Evolutionary conservation across 225 moss, liverwort and hornwort genomes (phyloP).

Genomic region (Sphagnum contortum): DNA sequence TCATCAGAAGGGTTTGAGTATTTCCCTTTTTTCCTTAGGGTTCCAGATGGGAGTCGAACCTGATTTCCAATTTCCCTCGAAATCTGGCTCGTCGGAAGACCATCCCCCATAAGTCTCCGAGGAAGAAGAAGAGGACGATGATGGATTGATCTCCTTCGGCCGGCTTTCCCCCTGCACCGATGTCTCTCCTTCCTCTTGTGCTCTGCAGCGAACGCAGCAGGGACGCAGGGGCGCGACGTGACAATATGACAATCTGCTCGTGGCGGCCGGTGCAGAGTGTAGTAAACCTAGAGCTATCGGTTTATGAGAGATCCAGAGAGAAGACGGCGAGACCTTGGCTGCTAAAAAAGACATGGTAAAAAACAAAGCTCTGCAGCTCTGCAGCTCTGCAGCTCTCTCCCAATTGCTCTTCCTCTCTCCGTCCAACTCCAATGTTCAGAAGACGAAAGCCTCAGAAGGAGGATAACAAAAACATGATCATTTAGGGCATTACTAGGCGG

Average conservation of each 20-base stretch:
- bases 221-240: not conserved
- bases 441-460: too few species aligned
- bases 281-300: constrained; percentile 2
- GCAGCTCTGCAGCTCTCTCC: too few species aligned
- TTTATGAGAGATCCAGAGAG: constrained; percentile 5
- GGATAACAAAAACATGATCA: too few species aligned
- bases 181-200: constrained; percentile 11
- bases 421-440: too few species aligned
- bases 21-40: too few species aligned
- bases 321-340: constrained; percentile 3
- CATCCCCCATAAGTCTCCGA: constrained; percentile 34
- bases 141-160: not conserved
- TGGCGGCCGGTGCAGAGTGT: not conserved
- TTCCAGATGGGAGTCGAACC: constrained; percentile 12
- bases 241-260: not conserved
- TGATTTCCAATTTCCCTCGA: constrained; percentile 14
- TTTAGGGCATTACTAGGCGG: too few species aligned
- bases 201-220: constrained; percentile 16
- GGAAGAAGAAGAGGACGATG: constrained; percentile 4
- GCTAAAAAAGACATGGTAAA: not conserved
- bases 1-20: too few species aligned
- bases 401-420: too few species aligned
- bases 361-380: too few species aligned
- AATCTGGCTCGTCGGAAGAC: constrained; percentile 20
- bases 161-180: constrained; percentile 9